These are phyloP conservation scores for Tulasnella sp. DNA, from an alignment of 768 basidiomycete genomes.

Conservation along the genomic window DNA sequence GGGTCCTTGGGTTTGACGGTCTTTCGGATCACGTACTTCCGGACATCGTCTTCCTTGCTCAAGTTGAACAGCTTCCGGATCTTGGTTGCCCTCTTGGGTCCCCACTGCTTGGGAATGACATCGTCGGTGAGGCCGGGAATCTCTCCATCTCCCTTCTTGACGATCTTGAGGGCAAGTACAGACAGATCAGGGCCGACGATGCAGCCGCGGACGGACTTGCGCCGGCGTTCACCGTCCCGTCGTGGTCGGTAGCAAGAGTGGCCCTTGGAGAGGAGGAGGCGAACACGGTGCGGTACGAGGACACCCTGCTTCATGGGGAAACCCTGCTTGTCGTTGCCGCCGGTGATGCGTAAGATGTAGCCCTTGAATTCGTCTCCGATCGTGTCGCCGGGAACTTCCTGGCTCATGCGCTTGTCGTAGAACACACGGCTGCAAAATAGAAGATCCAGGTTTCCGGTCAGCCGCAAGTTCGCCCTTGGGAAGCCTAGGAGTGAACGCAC, in stretches of 20 bases:
- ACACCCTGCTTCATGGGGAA: conserved; percentile 99
- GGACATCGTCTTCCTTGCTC: conserved; percentile 95
- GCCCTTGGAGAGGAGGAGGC: conserved; percentile 88
- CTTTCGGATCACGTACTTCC: conserved; percentile 92
- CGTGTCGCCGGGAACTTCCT: conserved; percentile 87
- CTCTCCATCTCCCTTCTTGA: conserved; percentile 91
- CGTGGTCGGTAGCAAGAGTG: conserved; percentile 97
- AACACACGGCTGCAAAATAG: conserved; percentile 68
- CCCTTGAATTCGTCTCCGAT: conserved; percentile 96
- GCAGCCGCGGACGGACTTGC: conserved; percentile 98
- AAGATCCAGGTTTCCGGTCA: conserved; percentile 2
- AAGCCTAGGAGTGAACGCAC: conserved; percentile 43
- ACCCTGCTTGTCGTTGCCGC: conserved; percentile 98
- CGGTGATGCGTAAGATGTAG: conserved; percentile 93
- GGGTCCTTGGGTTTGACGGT: conserved; percentile 91
- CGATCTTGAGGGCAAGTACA: conserved; percentile 87
- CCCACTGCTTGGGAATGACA: conserved; percentile 90
- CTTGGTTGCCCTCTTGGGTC: conserved; percentile 96
- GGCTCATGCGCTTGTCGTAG: conserved; percentile 94
- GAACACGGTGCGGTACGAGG: conserved; percentile 87
- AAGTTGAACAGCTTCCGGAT: conserved; percentile 98
- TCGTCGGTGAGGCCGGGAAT: conserved; percentile 89
- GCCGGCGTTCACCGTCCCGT: conserved; percentile 92
- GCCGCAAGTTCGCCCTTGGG: background rate
- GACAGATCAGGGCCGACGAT: conserved; percentile 97